A percentile compares a stretch with the other conserved stretches of the same genome.
phyloP scores from a whole-genome alignment of 345 rosid genomes.

The Boechera stricta region DNA sequence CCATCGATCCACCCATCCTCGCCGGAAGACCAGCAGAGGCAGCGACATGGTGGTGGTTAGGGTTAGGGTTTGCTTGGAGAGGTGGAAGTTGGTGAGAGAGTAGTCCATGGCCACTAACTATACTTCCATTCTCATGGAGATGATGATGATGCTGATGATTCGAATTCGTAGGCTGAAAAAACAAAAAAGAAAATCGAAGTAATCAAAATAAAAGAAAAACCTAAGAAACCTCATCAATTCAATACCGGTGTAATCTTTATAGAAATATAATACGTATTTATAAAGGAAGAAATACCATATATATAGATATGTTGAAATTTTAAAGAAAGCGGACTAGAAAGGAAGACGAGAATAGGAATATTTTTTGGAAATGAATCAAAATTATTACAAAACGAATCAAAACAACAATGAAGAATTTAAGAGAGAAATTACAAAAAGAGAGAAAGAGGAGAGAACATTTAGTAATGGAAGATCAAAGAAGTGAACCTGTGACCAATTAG shows the following conservation, averaged over 20 bases:
- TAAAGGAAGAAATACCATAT: constrained; percentile 39
- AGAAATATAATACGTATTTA: background rate
- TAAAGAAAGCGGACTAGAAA: constrained; percentile 51
- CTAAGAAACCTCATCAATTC: background rate
- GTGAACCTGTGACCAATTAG: constrained; percentile 83
- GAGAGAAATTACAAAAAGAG: constrained; percentile 32
- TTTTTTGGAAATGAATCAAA: constrained; percentile 50
- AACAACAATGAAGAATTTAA: constrained; percentile 33
- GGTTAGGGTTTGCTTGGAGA: constrained; percentile 49
- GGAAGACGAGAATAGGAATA: constrained; percentile 65
- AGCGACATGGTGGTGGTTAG: constrained; percentile 45
- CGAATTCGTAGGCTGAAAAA: constrained; percentile 51
- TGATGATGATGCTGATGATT: constrained; percentile 40
- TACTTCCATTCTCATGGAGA: constrained; percentile 36
- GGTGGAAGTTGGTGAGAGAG: constrained; percentile 56
- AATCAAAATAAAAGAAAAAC: constrained; percentile 26
- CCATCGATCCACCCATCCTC: constrained; percentile 63
- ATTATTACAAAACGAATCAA: constrained; percentile 40
- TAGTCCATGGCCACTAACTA: constrained; percentile 43
- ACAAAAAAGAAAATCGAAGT: constrained; percentile 6
- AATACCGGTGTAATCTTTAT: background rate
- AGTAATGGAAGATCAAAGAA: constrained; percentile 43
- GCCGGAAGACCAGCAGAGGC: constrained; percentile 40
- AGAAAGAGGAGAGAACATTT: constrained; percentile 31
- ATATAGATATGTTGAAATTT: constrained; percentile 30